Base-by-base conservation (phyloP, 352 stramenopile species). In the Lagenidium sp. region DNA sequence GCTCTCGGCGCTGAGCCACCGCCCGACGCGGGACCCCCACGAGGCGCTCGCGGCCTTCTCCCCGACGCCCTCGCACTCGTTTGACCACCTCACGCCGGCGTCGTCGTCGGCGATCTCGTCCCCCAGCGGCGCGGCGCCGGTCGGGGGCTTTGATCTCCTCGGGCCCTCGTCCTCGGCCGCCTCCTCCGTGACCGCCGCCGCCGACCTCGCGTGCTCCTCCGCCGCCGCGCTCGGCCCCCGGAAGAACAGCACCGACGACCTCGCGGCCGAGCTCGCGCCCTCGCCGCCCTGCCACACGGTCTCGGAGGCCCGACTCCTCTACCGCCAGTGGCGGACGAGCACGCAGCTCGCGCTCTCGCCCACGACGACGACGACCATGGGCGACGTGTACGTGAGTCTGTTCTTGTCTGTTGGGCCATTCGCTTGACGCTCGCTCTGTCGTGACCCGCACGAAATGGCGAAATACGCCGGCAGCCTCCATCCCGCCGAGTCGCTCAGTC, bases 311-410 rank as follows among this genome's bases (percentile, higher is more conserved):
- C 75, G 79, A 8, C 48, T 91, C 34, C 59, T 85, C 41, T 91
- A 91, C 39, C 70, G 79, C 40, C 65, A 88, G 64, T 88, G 79
- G 79, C 75, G 79, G 47, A 85, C 75, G 16, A 58, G 68, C 32
- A 70, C 73, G 22, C 6, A 40, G 38, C 7, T 46, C 32, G 11
- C 47, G 40, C 3, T 40, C 43, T 12, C 18, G 44, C 10, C 41
- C 30, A 6, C 23, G 41, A 22, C 31, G 24, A 39, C 48, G 3
- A n/a, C 18, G 20, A 44, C 23, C 21, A 85, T 88, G 76, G 85
- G 55, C 45, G 67, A 68, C 57, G 66, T 83, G 66, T 75, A 69
- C 50, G 65, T 70, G 32, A n/a, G 4, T 24, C 13, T 32, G 38
- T 10, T 44, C 25, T 16, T 19, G 13, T n/a, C 29, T 24, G n/a